A percentile compares a stretch with the other conserved stretches of the same genome.
Conservation (phyloP, 805 yeast species). For the Hanseniaspora lachancei region DNA sequence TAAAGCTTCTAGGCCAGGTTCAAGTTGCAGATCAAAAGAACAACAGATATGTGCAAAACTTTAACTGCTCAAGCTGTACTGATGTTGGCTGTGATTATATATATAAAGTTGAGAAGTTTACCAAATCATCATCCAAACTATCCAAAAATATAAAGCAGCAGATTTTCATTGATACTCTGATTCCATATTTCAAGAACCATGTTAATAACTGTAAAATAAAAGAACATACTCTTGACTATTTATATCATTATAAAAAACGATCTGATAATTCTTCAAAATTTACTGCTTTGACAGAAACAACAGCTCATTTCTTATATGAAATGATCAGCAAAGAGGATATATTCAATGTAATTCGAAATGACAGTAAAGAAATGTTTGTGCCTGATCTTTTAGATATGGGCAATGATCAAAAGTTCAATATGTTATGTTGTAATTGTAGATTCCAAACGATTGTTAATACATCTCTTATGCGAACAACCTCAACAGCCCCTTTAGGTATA, state of each 20-base stretch:
- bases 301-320: background rate
- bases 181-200: background rate
- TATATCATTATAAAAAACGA: background rate
- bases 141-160: background rate
- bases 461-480: background rate
- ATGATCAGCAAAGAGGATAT: background rate
- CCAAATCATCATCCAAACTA: background rate
- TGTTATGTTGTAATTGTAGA: slow-evolving; percentile 5
- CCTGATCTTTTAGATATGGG: slow-evolving; percentile 4
- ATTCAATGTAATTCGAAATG: background rate
- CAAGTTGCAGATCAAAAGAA: background rate
- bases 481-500: background rate
- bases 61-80: background rate
- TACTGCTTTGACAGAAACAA: background rate
- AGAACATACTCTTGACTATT: background rate
- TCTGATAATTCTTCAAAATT: background rate
- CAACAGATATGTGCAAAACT: background rate
- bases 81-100: background rate
- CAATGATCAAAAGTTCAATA: background rate
- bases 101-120: background rate
- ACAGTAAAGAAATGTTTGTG: background rate
- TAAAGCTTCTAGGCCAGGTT: background rate
- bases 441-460: background rate
- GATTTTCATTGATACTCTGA: background rate
- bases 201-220: background rate